A percentile compares a stretch with the other conserved stretches of the same genome.
Conservation (phyloP, 176 grass and related monocot genomes). For the Raddia distichophylla region DNA sequence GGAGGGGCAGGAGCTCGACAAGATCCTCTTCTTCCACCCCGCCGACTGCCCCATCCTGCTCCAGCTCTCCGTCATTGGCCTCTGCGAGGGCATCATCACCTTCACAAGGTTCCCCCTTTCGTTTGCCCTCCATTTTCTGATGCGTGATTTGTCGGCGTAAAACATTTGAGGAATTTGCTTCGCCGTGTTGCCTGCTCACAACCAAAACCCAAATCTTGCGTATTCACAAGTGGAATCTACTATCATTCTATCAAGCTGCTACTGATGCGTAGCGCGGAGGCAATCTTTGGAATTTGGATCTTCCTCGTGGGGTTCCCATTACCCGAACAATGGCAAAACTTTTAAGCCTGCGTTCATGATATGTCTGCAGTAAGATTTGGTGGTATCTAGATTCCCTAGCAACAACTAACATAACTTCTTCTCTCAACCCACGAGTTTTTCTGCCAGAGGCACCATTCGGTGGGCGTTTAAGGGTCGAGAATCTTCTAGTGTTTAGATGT, state of each 20-base stretch:
- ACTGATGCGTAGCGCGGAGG: no score
- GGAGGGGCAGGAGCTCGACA: slow-evolving; percentile 97
- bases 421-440: not conserved
- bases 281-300: no score
- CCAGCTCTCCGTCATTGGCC: slow-evolving; percentile 92
- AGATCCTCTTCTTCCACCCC: slow-evolving; percentile 94
- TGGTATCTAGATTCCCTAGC: not conserved
- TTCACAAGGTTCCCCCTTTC: slow-evolving; percentile 64
- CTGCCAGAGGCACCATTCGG: not conserved
- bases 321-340: not conserved
- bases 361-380: not conserved
- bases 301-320: not conserved
- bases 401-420: not conserved
- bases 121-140: not conserved
- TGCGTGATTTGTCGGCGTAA: not conserved
- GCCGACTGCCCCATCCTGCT: slow-evolving; percentile 79
- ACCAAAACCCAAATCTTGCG: no score
- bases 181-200: not conserved
- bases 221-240: no score
- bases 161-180: slow-evolving; percentile 3
- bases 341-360: not conserved
- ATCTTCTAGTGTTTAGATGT: not conserved
- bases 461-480: not conserved
- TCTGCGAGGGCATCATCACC: slow-evolving; percentile 93
- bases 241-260: no score